Evolutionary conservation across 805 yeast species (phyloP).

Genomic region (Saturnispora gosingensis): DNA sequence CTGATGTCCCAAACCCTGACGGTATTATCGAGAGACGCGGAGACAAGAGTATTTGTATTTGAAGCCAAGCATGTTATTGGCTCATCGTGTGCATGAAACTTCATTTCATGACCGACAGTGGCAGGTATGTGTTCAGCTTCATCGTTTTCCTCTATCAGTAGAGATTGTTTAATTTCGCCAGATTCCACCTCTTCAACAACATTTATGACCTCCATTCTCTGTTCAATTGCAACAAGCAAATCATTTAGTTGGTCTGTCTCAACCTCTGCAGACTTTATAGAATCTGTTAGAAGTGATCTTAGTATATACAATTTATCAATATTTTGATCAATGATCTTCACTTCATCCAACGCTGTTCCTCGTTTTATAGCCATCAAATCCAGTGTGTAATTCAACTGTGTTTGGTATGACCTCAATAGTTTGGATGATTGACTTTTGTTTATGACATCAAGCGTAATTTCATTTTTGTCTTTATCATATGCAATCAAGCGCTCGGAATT

Average conservation of each 20-base stretch:
- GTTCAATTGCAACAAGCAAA: conserved; percentile 34
- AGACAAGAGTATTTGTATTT: conserved; percentile 67
- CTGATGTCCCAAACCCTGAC: conserved; percentile 78
- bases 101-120: conserved; percentile 35
- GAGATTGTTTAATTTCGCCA: conserved; percentile 31
- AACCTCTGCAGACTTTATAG: conserved; percentile 52
- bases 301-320: conserved; percentile 41
- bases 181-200: conserved; percentile 25
- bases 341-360: conserved; percentile 54
- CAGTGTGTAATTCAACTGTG: conserved; percentile 33
- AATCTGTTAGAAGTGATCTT: conserved; percentile 47
- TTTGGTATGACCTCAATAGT: conserved; percentile 8
- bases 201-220: conserved; percentile 34
- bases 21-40: conserved; percentile 70
- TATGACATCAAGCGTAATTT: conserved; percentile 34
- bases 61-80: conserved; percentile 52
- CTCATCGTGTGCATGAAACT: conserved; percentile 46
- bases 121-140: conserved; percentile 7
- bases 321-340: conserved; percentile 51
- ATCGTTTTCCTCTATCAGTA: conserved; percentile 18
- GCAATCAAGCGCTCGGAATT: not conserved
- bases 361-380: conserved; percentile 55
- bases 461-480: conserved; percentile 5
- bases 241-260: conserved; percentile 49
- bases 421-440: conserved; percentile 32